Conservation (phyloP, 495 filamentous ascomycete genomes). For the Peziza echinospora region DNA sequence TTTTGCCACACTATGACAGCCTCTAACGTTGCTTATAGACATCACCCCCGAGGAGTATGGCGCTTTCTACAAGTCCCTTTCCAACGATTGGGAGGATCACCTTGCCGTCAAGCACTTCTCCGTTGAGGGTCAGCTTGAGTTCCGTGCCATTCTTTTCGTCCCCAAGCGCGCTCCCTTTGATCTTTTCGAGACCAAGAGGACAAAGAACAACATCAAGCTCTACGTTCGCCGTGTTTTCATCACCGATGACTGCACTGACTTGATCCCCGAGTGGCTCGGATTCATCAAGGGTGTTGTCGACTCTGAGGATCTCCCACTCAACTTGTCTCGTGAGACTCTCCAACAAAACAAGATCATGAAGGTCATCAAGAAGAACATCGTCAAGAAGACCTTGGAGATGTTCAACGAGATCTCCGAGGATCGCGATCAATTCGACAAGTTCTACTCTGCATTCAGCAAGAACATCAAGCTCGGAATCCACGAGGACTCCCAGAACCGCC, state of each 20-base stretch:
- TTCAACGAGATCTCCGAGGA: constrained; percentile 97
- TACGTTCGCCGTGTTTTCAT: constrained; percentile 99
- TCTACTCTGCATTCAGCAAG: constrained; percentile 98
- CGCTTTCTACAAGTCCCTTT: constrained; percentile 98
- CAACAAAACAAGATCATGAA: constrained; percentile 99
- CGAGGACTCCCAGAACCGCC: constrained; percentile 97
- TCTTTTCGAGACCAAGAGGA: constrained; percentile 99
- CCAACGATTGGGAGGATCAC: constrained; percentile 99
- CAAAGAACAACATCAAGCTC: constrained; percentile 99
- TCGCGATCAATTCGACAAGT: constrained; percentile 99
- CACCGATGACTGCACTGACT: constrained; percentile 95
- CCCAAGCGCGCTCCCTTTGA: constrained; percentile 99
- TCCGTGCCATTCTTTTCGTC: constrained; percentile 97
- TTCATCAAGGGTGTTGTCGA: constrained; percentile 99
- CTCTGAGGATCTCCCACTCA: constrained; percentile 96
- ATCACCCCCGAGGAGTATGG: constrained; percentile 95
- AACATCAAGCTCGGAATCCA: constrained; percentile 99
- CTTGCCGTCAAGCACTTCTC: constrained; percentile 99
- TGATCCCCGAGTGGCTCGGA: constrained; percentile 97
- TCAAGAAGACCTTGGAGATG: constrained; percentile 99
- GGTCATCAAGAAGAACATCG: constrained; percentile 99
- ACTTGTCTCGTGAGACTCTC: constrained; percentile 98
- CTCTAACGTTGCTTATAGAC: too few relatives aligned
- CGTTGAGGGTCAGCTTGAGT: constrained; percentile 98
- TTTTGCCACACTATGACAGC: too few relatives aligned